Evolutionary conservation across 306 rosid genomes (phyloP).

Genomic region (Rosa multiflora): DNA sequence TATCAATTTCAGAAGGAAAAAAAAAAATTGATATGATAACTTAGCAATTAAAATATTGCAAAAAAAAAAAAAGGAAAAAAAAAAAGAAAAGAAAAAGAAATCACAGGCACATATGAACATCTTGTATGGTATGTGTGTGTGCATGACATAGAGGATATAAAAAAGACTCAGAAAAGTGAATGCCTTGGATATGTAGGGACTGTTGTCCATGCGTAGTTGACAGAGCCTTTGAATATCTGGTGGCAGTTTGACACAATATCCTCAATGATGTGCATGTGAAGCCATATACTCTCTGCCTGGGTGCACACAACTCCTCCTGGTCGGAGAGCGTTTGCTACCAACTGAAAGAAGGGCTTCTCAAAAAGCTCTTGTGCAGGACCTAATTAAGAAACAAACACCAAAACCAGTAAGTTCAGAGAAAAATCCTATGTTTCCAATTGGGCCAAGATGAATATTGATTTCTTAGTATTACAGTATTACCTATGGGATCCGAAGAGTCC

Average conservation of each 20-base stretch:
- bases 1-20: background rate
- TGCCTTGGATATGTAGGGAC: constrained; percentile 99
- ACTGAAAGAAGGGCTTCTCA: constrained; percentile 82
- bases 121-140: background rate
- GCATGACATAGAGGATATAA: background rate
- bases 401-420: constrained; percentile 1
- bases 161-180: constrained; percentile 1
- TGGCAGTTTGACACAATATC: constrained; percentile 82
- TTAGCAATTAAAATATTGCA: background rate
- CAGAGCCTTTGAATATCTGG: constrained; percentile 90
- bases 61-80: background rate
- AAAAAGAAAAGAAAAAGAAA: background rate
- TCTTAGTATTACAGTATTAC: constrained; percentile 31
- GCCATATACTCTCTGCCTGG: constrained; percentile 99
- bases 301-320: constrained; percentile 98
- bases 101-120: background rate
- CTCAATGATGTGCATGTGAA: constrained; percentile 93
- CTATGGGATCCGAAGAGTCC: constrained; percentile 97
- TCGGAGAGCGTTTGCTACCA: constrained; percentile 86
- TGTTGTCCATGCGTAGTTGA: constrained; percentile 97
- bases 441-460: background rate
- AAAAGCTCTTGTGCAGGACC: constrained; percentile 99
- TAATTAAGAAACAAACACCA: constrained; percentile 24
- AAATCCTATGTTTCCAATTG: background rate
- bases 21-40: background rate